phyloP scores from a whole-genome alignment of 2,329 filamentous ascomycete species.

The Aspergillus sp. region DNA sequence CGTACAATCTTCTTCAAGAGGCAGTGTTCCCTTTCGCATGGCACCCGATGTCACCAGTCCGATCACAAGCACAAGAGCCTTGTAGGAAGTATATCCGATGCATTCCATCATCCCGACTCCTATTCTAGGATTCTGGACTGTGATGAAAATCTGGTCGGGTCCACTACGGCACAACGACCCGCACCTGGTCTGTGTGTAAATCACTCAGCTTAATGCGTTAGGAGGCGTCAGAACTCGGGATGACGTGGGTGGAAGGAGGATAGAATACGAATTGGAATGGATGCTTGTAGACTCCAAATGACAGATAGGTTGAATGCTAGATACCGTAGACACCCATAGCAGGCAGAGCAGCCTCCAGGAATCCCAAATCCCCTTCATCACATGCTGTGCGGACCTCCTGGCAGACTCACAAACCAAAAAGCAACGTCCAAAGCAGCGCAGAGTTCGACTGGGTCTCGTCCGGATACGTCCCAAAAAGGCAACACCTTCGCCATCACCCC shows the following conservation, averaged over 20 bases:
- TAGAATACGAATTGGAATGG: not conserved
- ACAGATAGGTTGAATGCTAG: no score
- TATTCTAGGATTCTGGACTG: not conserved
- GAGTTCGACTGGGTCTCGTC: not conserved
- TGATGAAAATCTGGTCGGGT: not conserved
- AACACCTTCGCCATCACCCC: not conserved
- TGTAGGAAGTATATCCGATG: not conserved
- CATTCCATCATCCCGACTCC: no score
- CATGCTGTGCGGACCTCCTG: no score
- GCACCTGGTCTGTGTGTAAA: conserved; percentile 3
- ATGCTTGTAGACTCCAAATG: not conserved
- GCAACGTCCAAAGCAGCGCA: not conserved
- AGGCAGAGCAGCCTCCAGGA: no score
- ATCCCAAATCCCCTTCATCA: no score
- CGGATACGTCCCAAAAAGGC: not conserved
- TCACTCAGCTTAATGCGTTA: not conserved
- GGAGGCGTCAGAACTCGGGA: no score
- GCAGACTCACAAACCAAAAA: no score
- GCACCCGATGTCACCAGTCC: conserved; percentile 3
- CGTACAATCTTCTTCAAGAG: no score
- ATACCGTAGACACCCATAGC: no score
- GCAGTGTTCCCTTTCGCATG: not conserved
- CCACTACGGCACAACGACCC: conserved; percentile 3
- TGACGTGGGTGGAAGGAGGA: no score
- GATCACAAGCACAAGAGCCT: conserved; percentile 3